A percentile compares a stretch with the other conserved stretches of the same genome.
phyloP scores from a whole-genome alignment of 495 filamentous ascomycete genomes.

The Neurospora sp. region DNA sequence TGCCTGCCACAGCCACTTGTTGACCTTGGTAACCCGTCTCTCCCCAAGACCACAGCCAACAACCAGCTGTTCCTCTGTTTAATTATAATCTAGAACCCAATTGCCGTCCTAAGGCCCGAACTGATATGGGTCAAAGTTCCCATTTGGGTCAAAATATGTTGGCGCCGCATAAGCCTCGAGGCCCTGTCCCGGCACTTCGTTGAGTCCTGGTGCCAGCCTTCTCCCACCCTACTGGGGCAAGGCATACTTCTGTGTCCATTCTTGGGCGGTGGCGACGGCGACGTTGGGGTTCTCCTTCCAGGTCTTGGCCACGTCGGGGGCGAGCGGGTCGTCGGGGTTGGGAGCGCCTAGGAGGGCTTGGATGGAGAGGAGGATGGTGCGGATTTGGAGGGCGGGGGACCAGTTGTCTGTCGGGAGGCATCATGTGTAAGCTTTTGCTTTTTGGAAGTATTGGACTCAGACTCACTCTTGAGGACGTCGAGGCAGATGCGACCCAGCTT shows the following conservation, averaged over 20 bases:
- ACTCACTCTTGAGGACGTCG: constrained; percentile 90
- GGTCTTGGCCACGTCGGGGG: constrained; percentile 92
- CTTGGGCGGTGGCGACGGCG: constrained; percentile 78
- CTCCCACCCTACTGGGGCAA: constrained; percentile 12
- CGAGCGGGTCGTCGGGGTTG: constrained; percentile 94
- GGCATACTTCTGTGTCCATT: constrained; percentile 79
- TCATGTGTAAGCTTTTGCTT: neutral
- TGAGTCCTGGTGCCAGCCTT: neutral
- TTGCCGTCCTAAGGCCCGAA: neutral
- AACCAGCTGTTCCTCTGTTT: neutral
- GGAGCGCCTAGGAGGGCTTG: constrained; percentile 93
- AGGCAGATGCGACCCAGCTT: constrained; percentile 94
- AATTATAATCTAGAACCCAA: neutral
- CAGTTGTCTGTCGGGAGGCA: constrained; percentile 64
- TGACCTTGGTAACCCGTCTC: neutral
- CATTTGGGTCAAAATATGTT: neutral
- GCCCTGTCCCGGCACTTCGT: neutral
- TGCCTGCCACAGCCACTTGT: neutral
- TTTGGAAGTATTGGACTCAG: neutral
- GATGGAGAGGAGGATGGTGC: constrained; percentile 94
- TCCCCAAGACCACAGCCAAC: neutral
- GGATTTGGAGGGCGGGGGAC: constrained; percentile 96
- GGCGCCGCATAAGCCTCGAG: neutral
- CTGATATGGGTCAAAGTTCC: neutral
- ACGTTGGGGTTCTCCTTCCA: constrained; percentile 94